phyloP scores from a whole-genome alignment of 345 rosid species.

The Aquilaria yunnanensis region DNA sequence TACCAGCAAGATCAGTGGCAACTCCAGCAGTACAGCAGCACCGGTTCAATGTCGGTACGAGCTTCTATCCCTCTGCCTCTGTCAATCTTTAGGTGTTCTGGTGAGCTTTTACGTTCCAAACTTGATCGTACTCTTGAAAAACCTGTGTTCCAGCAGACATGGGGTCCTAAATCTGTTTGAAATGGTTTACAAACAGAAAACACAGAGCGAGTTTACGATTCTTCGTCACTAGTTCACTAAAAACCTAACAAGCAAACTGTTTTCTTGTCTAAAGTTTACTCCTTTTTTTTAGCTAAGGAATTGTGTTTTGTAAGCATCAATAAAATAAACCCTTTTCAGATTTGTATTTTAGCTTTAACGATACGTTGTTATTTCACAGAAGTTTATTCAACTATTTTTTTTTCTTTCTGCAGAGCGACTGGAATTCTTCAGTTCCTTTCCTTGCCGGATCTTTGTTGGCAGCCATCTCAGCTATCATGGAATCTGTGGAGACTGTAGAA shows the following conservation, averaged over 20 bases:
- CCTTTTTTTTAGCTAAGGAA: neutral
- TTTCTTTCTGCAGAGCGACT: conserved; percentile 29
- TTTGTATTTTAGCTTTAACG: too few relatives aligned
- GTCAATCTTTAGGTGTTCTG: neutral
- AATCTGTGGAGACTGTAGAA: conserved; percentile 29
- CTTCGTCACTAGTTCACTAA: neutral
- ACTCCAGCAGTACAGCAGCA: conserved; percentile 22
- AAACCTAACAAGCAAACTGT: neutral
- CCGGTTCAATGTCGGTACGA: conserved; percentile 50
- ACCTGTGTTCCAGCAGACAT: neutral
- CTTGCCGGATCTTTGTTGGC: conserved; percentile 33
- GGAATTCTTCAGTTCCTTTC: conserved; percentile 24
- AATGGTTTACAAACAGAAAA: too few relatives aligned
- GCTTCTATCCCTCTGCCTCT: conserved; percentile 9
- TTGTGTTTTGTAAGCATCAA: too few relatives aligned
- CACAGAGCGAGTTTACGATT: too few relatives aligned
- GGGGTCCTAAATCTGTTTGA: neutral
- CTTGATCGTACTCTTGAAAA: conserved; percentile 3
- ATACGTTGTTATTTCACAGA: too few relatives aligned
- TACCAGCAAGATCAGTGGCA: conserved; percentile 13
- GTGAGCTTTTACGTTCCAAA: conserved; percentile 4
- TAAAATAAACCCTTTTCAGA: too few relatives aligned
- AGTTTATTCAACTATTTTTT: neutral
- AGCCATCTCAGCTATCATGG: conserved; percentile 48
- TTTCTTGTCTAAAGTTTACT: neutral